A percentile compares a stretch with the other conserved stretches of the same genome.
Evolutionary conservation across 1,139 yeast species (phyloP).

Genomic region (Eremothecium sinecaudum): DNA sequence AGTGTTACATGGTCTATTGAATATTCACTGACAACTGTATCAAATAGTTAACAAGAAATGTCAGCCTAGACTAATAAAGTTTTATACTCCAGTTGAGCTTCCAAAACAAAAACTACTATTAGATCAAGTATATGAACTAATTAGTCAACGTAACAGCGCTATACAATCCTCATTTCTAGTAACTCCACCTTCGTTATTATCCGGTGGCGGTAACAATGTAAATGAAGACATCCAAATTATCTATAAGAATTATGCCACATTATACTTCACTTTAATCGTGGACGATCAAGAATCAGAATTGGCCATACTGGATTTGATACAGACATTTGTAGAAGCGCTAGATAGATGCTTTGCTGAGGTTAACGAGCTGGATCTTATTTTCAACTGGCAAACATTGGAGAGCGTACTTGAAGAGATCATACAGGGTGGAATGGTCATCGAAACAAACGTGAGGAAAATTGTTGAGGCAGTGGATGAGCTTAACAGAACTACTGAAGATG

Average conservation of each 20-base stretch:
- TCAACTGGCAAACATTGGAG: conserved; percentile 94
- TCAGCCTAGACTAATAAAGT: conserved; percentile 82
- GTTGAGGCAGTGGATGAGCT: conserved; percentile 57
- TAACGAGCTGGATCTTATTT: conserved; percentile 88
- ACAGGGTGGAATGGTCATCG: conserved; percentile 99
- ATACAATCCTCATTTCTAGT: conserved; percentile 28
- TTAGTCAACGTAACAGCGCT: conserved; percentile 26
- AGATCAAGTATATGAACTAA: conserved; percentile 29
- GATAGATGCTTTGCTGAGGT: conserved; percentile 91
- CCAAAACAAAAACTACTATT: conserved; percentile 27
- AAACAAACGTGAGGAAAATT: conserved; percentile 72
- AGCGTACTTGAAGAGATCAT: conserved; percentile 86
- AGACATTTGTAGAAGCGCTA: conserved; percentile 90
- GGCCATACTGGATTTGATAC: conserved; percentile 87
- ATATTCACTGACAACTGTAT: conserved; percentile 6
- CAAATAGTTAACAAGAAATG: conserved; percentile 73
- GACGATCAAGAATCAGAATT: conserved; percentile 94
- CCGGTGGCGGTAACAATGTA: conserved; percentile 64
- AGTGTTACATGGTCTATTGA: too few relatives aligned
- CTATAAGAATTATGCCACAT: conserved; percentile 88
- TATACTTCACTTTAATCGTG: conserved; percentile 88
- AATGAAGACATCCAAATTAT: conserved; percentile 77
- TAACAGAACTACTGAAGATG: conserved; percentile 26
- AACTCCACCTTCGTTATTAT: conserved; percentile 41
- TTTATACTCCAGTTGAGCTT: conserved; percentile 70